Base-by-base conservation (phyloP, 1,284 basidiomycete species). In the Pascua guehoae region DNA sequence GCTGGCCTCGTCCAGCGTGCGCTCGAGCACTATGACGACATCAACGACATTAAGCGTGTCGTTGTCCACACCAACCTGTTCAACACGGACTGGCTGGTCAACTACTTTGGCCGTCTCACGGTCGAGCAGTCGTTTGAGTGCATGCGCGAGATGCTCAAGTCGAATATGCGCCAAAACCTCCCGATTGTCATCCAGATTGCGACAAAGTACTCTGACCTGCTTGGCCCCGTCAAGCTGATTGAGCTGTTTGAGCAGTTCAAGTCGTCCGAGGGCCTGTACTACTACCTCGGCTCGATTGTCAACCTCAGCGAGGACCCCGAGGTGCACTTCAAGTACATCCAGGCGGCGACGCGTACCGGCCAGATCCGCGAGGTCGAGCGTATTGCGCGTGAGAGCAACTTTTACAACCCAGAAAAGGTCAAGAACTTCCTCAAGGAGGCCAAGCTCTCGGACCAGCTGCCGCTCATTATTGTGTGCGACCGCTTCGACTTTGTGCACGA, bases 341-440 rank as follows among this genome's bases (percentile, higher is more conserved):
- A 98, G 75, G 96, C 96, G 39, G 96, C 96, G 11, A 97, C 94
- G 2, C 88, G 96, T 45, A 99, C 96, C 17, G 95, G 95, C 46
- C 96, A 98, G 76, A 93, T 98, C 70, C 88, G 96, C 59, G 96
- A 99, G 76, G 96, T 99, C 61, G 96, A 99, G 80, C 91, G 96
- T 58, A 95, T 99, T 71, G 96, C 93, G 75, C 85, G 96, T 62
- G 96, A 99, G 81, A 92, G 89, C 76, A 98, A 98, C 80, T 83
- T 82, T 79, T 98, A 98, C 84, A 96, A 96, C 78, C 91, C 96
- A 2, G 96, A 99, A 81, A 99, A 99, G 80, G 96, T 98, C 83
- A 98, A 98, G 84, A 99, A 99, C 81, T 98, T 97, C 87, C 86
- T 98, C 78, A 95, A 94, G 77, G 96, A 99, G 76, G 95, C 95